Evolutionary conservation across 2,329 filamentous ascomycete genomes (phyloP).

Genomic region (Triangularia setosa): DNA sequence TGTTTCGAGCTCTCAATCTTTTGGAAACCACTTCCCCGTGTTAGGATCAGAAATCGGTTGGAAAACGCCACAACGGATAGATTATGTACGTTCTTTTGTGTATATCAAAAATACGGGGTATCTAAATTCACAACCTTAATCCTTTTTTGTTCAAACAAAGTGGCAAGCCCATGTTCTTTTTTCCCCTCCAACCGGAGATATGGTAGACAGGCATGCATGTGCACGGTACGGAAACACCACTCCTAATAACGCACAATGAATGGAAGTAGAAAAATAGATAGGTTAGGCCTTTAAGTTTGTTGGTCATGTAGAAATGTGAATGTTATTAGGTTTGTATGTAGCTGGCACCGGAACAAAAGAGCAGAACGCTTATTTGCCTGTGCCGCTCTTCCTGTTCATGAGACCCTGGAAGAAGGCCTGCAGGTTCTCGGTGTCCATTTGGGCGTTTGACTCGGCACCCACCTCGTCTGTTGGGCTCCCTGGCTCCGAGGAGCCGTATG

Average conservation of each 20-base stretch:
- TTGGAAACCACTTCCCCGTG: not conserved
- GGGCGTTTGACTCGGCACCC: conserved; percentile 33
- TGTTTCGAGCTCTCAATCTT: too few species aligned
- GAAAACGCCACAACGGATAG: too few species aligned
- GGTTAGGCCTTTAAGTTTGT: not conserved
- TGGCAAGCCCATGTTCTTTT: not conserved
- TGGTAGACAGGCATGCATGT: too few species aligned
- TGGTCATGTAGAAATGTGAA: not conserved
- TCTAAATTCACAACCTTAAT: not conserved
- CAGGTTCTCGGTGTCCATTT: conserved; percentile 54
- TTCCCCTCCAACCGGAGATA: not conserved
- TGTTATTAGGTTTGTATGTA: not conserved
- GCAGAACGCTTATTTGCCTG: conserved; percentile 16
- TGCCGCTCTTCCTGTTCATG: conserved; percentile 51
- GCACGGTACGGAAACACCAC: not conserved
- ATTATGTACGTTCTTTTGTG: too few species aligned
- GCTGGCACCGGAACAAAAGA: not conserved
- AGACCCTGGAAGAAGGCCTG: conserved; percentile 57
- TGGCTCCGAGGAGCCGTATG: conserved; percentile 45
- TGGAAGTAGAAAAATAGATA: not conserved
- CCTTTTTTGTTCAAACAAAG: not conserved
- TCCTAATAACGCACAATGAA: not conserved
- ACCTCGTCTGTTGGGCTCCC: conserved; percentile 36
- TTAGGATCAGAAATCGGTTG: not conserved
- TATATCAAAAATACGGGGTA: not conserved